These are phyloP conservation scores for Hagleromyces aurorensis DNA, from an alignment of 805 yeast species.

Conservation along the genomic window DNA sequence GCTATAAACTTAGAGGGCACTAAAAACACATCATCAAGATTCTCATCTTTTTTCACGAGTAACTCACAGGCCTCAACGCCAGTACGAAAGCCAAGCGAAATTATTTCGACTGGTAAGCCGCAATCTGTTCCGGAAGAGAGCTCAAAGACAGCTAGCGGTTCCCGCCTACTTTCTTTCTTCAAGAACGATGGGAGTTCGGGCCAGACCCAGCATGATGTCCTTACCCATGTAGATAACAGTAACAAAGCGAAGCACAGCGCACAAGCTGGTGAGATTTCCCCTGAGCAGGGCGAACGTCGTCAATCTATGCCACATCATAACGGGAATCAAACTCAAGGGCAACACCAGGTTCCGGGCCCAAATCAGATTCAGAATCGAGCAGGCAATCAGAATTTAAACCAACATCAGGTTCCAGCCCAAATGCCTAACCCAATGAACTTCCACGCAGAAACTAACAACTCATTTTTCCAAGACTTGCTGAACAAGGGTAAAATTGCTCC, in stretches of 20 bases:
- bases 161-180: slow-evolving; percentile 28
- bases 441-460: slow-evolving; percentile 20
- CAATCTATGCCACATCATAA: no score
- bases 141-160: slow-evolving; percentile 9
- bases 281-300: no score
- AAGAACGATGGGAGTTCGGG: no score
- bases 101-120: slow-evolving; percentile 1
- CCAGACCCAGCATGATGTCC: no score
- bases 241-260: no score
- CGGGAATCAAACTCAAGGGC: no score
- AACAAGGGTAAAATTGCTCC: slow-evolving; percentile 20
- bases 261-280: no score
- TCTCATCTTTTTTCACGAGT: slow-evolving; percentile 32
- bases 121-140: slow-evolving; percentile 2
- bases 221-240: no score
- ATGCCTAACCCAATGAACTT: no score
- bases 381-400: no score
- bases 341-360: slow-evolving; percentile 1
- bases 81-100: slow-evolving; percentile 5
- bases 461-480: slow-evolving; percentile 27
- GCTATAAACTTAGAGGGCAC: slow-evolving; percentile 4
- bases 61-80: slow-evolving; percentile 13
- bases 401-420: no score
- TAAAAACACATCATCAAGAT: slow-evolving; percentile 27
- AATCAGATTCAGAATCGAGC: slow-evolving; percentile 1